Evolutionary conservation across 352 stramenopile species (phyloP).

Genomic region (Globisporangium camurandrum): DNA sequence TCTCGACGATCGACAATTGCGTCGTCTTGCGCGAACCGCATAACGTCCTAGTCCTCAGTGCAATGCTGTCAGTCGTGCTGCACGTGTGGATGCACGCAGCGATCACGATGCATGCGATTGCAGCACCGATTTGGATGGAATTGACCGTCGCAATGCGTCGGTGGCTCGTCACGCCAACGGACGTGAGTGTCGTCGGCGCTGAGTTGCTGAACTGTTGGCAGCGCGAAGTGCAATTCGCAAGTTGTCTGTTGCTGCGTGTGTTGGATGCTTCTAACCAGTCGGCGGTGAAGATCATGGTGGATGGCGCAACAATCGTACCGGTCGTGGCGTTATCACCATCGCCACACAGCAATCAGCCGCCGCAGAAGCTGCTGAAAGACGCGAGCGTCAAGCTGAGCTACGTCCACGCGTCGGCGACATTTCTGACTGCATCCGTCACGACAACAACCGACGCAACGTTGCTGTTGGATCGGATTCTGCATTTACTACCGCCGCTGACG

Average conservation of each 20-base stretch:
- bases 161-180: conserved; percentile 62
- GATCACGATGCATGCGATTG: conserved; percentile 40
- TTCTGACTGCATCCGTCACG: conserved; percentile 54
- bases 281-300: conserved; percentile 51
- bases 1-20: conserved; percentile 81
- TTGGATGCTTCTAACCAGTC: conserved; percentile 75
- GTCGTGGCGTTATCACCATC: too few species aligned
- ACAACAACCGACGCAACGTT: conserved; percentile 60
- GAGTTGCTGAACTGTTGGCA: conserved; percentile 84
- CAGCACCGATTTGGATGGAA: conserved; percentile 74
- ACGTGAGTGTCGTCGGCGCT: conserved; percentile 44
- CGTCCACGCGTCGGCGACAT: conserved; percentile 59
- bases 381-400: conserved; percentile 45
- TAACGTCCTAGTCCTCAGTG: conserved; percentile 52
- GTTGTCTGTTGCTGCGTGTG: conserved; percentile 73
- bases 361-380: conserved; percentile 42
- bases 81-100: conserved; percentile 85
- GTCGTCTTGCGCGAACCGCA: conserved; percentile 54
- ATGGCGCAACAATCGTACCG: conserved; percentile 49
- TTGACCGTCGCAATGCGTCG: conserved; percentile 70
- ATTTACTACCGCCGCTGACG: conserved; percentile 67
- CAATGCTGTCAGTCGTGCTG: conserved; percentile 76
- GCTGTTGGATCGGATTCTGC: conserved; percentile 70
- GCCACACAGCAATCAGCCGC: not conserved
- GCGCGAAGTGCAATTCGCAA: conserved; percentile 71